Evolutionary conservation across 2,329 filamentous ascomycete genomes (phyloP).

Genomic region (Nannizziopsis barbatae): DNA sequence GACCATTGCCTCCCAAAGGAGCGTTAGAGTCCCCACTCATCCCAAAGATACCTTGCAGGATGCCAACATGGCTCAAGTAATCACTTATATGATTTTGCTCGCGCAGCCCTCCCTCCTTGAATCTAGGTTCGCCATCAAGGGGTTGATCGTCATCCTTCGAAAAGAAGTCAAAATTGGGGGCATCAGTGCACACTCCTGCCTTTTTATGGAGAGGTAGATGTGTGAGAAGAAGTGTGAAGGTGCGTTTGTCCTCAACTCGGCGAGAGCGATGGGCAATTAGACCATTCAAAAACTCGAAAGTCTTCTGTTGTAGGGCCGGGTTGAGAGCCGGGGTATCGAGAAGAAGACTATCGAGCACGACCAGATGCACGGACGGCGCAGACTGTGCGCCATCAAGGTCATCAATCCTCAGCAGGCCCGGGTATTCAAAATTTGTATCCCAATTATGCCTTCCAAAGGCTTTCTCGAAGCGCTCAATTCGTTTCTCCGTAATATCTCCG

Average conservation of each 20-base stretch:
- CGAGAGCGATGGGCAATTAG: constrained; percentile 47
- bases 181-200: constrained; percentile 70
- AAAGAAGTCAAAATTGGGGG: constrained; percentile 73
- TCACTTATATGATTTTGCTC: constrained; percentile 85
- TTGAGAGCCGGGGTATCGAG: constrained; percentile 71
- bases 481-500: constrained; percentile 68
- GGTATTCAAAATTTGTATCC: constrained; percentile 63
- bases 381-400: constrained; percentile 5
- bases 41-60: constrained; percentile 77
- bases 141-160: constrained; percentile 46
- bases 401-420: constrained; percentile 23
- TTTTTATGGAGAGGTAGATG: constrained; percentile 86
- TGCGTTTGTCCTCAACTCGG: constrained; percentile 51
- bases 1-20: constrained; percentile 51
- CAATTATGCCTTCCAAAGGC: constrained; percentile 84
- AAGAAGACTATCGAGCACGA: constrained; percentile 87
- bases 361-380: constrained; percentile 58
- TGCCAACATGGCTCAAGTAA: constrained; percentile 54
- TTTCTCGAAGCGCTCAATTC: constrained; percentile 69
- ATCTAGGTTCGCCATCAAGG: constrained; percentile 24
- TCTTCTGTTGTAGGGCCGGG: constrained; percentile 57
- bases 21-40: constrained; percentile 54
- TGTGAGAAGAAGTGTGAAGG: constrained; percentile 74
- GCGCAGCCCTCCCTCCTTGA: constrained; percentile 42
- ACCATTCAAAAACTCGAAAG: constrained; percentile 59